Percentiles rank a stretch among this genome's conserved stretches.
Conservation (phyloP, 768 basidiomycete genomes). For the Amanita thiersii region DNA sequence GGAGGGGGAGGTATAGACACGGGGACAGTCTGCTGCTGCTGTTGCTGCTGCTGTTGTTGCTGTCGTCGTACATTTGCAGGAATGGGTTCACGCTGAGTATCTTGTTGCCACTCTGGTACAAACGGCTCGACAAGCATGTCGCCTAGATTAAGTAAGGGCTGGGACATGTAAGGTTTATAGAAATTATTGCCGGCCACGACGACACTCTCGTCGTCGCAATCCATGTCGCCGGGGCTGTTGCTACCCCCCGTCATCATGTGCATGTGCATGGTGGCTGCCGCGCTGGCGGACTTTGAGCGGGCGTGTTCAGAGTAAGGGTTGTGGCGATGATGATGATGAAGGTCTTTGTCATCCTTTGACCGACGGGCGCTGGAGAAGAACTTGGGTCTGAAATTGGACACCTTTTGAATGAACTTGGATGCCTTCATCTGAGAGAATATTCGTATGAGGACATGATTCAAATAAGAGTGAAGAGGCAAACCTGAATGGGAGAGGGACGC, state of each 20-base stretch:
- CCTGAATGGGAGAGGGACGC: slow-evolving; percentile 4
- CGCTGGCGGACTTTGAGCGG: too few relatives aligned
- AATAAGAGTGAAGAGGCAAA: neutral
- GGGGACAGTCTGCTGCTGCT: too few relatives aligned
- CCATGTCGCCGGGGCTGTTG: neutral
- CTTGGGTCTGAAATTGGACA: slow-evolving; percentile 26
- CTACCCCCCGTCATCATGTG: neutral
- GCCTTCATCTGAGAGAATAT: neutral
- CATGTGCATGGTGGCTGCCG: too few relatives aligned
- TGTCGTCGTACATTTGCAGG: neutral
- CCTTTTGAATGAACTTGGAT: slow-evolving; percentile 29
- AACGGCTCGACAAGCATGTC: slow-evolving; percentile 6
- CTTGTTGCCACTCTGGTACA: neutral
- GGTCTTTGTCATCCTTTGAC: slow-evolving; percentile 18
- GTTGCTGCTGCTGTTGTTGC: too few relatives aligned
- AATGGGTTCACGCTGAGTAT: neutral
- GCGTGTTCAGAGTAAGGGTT: slow-evolving; percentile 8
- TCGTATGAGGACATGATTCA: neutral
- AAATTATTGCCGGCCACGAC: slow-evolving; percentile 3
- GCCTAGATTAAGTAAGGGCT: slow-evolving; percentile 26
- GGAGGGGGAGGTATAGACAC: too few relatives aligned
- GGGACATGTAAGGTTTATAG: slow-evolving; percentile 38
- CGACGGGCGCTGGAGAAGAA: slow-evolving; percentile 18
- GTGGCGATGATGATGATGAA: slow-evolving; percentile 8
- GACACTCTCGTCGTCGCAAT: neutral